Conservation (phyloP, 2,329 filamentous ascomycete species). For the Dactylellina leptospora region DNA sequence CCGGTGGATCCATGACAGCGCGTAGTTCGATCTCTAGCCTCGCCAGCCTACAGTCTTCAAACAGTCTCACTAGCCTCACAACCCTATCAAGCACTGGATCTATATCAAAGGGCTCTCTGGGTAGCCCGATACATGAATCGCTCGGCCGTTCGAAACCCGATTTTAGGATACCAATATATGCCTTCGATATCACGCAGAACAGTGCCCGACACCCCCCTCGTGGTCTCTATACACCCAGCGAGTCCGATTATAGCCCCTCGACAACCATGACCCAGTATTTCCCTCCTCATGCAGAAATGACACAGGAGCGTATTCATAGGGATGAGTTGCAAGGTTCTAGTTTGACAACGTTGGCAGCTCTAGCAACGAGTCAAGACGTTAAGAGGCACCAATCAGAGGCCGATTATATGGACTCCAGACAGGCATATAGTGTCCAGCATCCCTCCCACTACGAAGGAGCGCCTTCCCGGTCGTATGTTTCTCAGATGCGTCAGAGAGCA, state of each 20-base stretch:
- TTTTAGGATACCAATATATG: constrained; percentile 49
- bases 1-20: constrained; percentile 47
- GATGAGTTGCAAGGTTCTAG: constrained; percentile 29
- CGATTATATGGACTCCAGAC: constrained; percentile 27
- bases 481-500: constrained; percentile 37
- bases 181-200: constrained; percentile 45
- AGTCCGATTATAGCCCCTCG: constrained; percentile 49
- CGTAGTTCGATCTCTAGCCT: constrained; percentile 50
- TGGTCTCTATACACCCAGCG: constrained; percentile 48
- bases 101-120: constrained; percentile 42
- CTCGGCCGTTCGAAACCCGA: constrained; percentile 42
- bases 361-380: constrained; percentile 45
- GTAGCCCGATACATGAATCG: constrained; percentile 45
- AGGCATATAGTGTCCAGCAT: constrained; percentile 19
- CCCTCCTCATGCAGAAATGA: constrained; percentile 34
- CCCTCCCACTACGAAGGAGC: constrained; percentile 31
- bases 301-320: constrained; percentile 44
- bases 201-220: constrained; percentile 36
- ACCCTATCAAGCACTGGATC: constrained; percentile 47
- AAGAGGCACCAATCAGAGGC: constrained; percentile 26
- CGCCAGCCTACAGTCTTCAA: constrained; percentile 41
- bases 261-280: constrained; percentile 50
- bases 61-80: constrained; percentile 44
- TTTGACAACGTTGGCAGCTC: constrained; percentile 33
- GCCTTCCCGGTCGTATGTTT: constrained; percentile 35